Evolutionary conservation across 352 stramenopile species (phyloP).

Genomic region (Globisporangium megalacanthum): DNA sequence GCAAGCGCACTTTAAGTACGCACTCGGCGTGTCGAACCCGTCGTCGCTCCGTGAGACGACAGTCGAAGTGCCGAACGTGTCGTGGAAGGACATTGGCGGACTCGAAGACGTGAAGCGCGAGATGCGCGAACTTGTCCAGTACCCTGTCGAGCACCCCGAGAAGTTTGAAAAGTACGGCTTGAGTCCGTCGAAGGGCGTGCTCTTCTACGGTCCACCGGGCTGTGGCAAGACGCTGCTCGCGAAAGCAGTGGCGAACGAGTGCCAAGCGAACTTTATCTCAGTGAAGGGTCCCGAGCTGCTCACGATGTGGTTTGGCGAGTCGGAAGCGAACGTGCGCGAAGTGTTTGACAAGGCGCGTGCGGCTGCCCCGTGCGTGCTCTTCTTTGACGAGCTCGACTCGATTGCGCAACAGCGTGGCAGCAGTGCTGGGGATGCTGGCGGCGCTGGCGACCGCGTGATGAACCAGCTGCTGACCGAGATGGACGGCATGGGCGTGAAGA

Average conservation of each 20-base stretch:
- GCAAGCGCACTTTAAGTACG: slow-evolving; percentile 99
- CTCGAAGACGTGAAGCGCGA: slow-evolving; percentile 98
- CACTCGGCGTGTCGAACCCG: slow-evolving; percentile 96
- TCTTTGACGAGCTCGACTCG: slow-evolving; percentile 99
- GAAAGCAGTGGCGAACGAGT: slow-evolving; percentile 99
- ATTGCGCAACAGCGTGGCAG: slow-evolving; percentile 97
- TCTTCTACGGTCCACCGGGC: slow-evolving; percentile 99
- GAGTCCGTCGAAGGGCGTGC: slow-evolving; percentile 94
- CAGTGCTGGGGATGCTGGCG: slow-evolving; percentile 93
- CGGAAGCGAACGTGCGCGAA: slow-evolving; percentile 98
- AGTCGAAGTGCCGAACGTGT: slow-evolving; percentile 98
- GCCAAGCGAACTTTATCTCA: slow-evolving; percentile 99
- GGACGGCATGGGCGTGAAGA: slow-evolving; percentile 98
- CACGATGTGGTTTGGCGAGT: slow-evolving; percentile 99
- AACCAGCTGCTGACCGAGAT: slow-evolving; percentile 99
- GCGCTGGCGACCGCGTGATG: slow-evolving; percentile 98
- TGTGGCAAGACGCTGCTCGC: slow-evolving; percentile 99
- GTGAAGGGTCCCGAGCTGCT: slow-evolving; percentile 99
- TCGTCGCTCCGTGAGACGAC: slow-evolving; percentile 98
- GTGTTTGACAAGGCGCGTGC: slow-evolving; percentile 98
- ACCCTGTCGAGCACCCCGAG: slow-evolving; percentile 99
- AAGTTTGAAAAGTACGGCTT: slow-evolving; percentile 99
- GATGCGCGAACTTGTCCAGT: slow-evolving; percentile 99
- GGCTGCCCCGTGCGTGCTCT: slow-evolving; percentile 97
- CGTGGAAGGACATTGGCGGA: slow-evolving; percentile 99